A percentile compares a stretch with the other conserved stretches of the same genome.
phyloP scores from a whole-genome alignment of 108 stramenopile species.

The Skeletonema menzelii region DNA sequence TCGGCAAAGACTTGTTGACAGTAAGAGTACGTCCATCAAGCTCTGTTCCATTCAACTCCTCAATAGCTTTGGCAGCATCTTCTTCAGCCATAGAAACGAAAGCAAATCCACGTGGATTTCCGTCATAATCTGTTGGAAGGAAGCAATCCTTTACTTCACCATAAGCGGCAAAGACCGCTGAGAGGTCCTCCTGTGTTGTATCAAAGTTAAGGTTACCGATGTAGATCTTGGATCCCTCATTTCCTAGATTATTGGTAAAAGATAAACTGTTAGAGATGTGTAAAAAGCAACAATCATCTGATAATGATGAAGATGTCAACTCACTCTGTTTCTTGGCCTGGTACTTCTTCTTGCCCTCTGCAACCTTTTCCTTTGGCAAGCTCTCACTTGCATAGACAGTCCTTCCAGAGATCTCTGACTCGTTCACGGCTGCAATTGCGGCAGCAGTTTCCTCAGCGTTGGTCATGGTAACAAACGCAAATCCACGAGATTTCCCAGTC shows the following conservation, averaged over 20 bases:
- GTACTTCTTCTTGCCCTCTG: conserved; percentile 25
- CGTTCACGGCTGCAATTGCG: conserved; percentile 62
- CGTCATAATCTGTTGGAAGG: conserved; percentile 76
- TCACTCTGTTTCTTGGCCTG: conserved; percentile 16
- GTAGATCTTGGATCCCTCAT: conserved; percentile 62
- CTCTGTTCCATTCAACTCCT: conserved; percentile 80
- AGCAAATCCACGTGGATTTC: conserved; percentile 84
- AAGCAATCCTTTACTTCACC: conserved; percentile 76
- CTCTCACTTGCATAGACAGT: conserved; percentile 67
- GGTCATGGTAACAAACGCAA: conserved; percentile 87
- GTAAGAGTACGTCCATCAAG: conserved; percentile 87
- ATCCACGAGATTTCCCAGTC: conserved; percentile 68
- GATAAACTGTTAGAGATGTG: not conserved
- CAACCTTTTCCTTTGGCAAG: conserved; percentile 62
- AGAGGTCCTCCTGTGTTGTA: conserved; percentile 60
- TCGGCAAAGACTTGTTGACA: conserved; percentile 90
- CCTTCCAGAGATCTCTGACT: conserved; percentile 56
- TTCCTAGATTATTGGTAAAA: not conserved
- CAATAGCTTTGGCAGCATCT: conserved; percentile 81
- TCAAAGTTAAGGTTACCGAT: conserved; percentile 82
- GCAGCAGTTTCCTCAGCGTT: conserved; percentile 60
- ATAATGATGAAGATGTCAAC: not conserved
- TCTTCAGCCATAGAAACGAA: conserved; percentile 80
- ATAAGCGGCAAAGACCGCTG: conserved; percentile 67
- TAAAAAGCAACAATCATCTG: not conserved